A percentile compares a stretch with the other conserved stretches of the same genome.
These are phyloP conservation scores for Leishmania braziliensis DNA, from an alignment of 208 protist genomes.

Conservation along the genomic window DNA sequence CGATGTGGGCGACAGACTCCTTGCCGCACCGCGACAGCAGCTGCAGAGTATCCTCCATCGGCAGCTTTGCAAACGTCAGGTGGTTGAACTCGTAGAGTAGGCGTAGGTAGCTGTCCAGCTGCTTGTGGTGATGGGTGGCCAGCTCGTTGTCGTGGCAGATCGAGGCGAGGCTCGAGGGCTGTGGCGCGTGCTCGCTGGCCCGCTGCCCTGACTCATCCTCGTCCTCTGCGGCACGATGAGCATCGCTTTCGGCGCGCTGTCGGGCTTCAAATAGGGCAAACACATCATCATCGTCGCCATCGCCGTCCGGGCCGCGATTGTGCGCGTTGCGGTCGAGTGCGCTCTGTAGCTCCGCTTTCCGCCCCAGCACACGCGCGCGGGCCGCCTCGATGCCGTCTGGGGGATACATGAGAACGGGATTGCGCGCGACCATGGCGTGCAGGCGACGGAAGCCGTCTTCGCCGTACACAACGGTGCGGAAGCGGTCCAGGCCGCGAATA, in stretches of 20 bases:
- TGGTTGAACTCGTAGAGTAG: conserved; percentile 92
- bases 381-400: conserved; percentile 66
- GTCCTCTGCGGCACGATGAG: neutral
- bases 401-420: conserved; percentile 83
- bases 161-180: neutral
- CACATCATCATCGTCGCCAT: conserved; percentile 21
- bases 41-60: conserved; percentile 80
- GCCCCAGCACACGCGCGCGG: conserved; percentile 28
- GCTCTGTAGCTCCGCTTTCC: conserved; percentile 2
- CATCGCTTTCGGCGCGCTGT: conserved; percentile 8
- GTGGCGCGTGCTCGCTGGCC: neutral
- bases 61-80: conserved; percentile 80
- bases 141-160: conserved; percentile 27
- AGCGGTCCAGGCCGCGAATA: conserved; percentile 67
- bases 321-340: neutral
- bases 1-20: conserved; percentile 66
- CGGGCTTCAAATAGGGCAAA: conserved; percentile 43
- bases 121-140: conserved; percentile 69
- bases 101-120: conserved; percentile 72
- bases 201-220: neutral
- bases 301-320: neutral
- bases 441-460: conserved; percentile 73
- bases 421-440: conserved; percentile 76
- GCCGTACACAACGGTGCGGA: conserved; percentile 72
- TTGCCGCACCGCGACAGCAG: conserved; percentile 77